Percentiles rank a stretch among this genome's conserved stretches.
phyloP scores from a whole-genome alignment of 257 asterid species.

The Verbena officinalis region DNA sequence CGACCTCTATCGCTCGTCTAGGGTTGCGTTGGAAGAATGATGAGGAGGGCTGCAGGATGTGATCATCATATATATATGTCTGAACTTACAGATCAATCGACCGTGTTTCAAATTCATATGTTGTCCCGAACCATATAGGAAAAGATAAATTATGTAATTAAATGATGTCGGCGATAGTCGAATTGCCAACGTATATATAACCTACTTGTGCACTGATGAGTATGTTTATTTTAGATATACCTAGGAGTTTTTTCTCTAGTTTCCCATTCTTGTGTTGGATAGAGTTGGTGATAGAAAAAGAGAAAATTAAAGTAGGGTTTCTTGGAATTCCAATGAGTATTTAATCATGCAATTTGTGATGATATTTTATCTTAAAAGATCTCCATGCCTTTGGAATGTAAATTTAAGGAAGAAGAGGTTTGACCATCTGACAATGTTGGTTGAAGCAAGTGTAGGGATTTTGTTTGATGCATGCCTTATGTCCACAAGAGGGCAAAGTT shows the following conservation, averaged over 20 bases:
- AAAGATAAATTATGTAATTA: too few relatives aligned
- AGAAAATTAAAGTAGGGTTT: neutral
- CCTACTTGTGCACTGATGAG: conserved; percentile 5
- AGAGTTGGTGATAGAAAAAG: conserved; percentile 9
- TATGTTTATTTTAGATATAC: neutral
- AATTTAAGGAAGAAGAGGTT: conserved; percentile 18
- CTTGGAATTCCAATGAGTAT: conserved; percentile 18
- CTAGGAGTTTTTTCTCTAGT: conserved; percentile 25
- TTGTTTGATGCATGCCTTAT: conserved; percentile 10
- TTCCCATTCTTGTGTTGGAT: conserved; percentile 5
- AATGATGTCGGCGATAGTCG: too few relatives aligned
- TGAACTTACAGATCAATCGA: too few relatives aligned
- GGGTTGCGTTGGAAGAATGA: conserved; percentile 67
- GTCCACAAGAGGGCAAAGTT: conserved; percentile 1
- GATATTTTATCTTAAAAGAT: neutral
- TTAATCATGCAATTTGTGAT: neutral
- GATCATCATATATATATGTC: too few relatives aligned
- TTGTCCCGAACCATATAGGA: too few relatives aligned
- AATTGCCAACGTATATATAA: too few relatives aligned
- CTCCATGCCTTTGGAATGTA: conserved; percentile 15
- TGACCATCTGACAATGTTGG: conserved; percentile 6
- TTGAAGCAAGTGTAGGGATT: neutral
- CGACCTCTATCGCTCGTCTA: conserved; percentile 63
- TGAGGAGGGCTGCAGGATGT: neutral
- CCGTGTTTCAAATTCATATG: too few relatives aligned